Percentiles rank a stretch among this genome's conserved stretches.
Evolutionary conservation across 306 rosid genomes (phyloP).

Genomic region (Ceratonia siliqua): DNA sequence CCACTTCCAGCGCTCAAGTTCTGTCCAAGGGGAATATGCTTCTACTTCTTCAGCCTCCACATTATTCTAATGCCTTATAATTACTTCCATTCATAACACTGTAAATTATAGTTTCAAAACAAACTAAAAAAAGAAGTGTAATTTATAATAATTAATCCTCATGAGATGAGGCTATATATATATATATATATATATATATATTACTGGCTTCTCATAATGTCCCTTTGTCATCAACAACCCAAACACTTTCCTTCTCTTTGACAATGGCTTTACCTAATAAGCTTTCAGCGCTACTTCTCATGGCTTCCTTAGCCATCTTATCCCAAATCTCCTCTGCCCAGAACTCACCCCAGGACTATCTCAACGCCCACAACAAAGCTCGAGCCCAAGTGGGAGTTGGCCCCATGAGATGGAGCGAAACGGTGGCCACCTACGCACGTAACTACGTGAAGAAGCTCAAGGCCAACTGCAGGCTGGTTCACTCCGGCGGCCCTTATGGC

Average conservation of each 20-base stretch:
- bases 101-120: no score
- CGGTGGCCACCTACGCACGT: slow-evolving; percentile 33
- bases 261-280: background rate
- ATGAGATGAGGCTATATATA: slow-evolving; percentile 10
- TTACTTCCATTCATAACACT: no score
- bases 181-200: no score
- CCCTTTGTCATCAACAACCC: background rate
- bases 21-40: no score
- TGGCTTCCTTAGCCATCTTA: background rate
- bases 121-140: no score
- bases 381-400: slow-evolving; percentile 46
- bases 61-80: background rate
- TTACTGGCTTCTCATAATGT: background rate
- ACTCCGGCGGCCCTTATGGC: slow-evolving; percentile 45
- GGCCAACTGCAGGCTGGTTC: slow-evolving; percentile 31
- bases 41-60: background rate
- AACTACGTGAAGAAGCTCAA: slow-evolving; percentile 30
- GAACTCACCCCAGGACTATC: slow-evolving; percentile 42
- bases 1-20: no score
- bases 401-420: slow-evolving; percentile 30
- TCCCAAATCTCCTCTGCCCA: slow-evolving; percentile 33
- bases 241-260: background rate
- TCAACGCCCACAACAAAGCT: slow-evolving; percentile 45
- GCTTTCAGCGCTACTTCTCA: slow-evolving; percentile 10
- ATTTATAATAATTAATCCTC: no score